Percentiles rank a stretch among this genome's conserved stretches.
Evolutionary conservation across 1,284 basidiomycete genomes (phyloP).

Genomic region (Lignosus rhinocerotis): DNA sequence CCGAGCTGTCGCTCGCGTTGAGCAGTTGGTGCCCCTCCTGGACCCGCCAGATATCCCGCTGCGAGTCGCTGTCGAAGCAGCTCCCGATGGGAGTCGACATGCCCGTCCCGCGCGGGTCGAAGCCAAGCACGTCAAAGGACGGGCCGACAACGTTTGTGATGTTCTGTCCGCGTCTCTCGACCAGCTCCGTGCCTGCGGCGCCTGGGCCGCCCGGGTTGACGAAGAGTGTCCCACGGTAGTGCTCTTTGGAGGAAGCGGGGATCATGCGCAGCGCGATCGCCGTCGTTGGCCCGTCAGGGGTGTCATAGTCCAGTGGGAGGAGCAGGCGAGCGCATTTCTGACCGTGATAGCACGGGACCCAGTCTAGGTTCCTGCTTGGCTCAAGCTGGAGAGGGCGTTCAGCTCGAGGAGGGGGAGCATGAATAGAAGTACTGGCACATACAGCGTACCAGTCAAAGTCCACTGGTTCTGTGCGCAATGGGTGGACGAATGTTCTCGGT

Average conservation of each 20-base stretch:
- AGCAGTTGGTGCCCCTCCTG: conserved; percentile 12
- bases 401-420: too few species aligned
- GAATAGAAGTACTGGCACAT: background rate
- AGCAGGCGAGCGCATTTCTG: conserved; percentile 28
- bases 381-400: conserved; percentile 3
- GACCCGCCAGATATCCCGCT: conserved; percentile 20
- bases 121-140: conserved; percentile 50
- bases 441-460: conserved; percentile 24
- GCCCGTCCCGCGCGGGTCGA: conserved; percentile 42
- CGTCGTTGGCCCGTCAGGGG: conserved; percentile 30
- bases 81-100: conserved; percentile 20
- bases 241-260: conserved; percentile 25
- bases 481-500: too few species aligned
- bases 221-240: conserved; percentile 47
- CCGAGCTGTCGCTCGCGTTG: conserved; percentile 3
- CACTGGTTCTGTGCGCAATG: too few species aligned
- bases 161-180: conserved; percentile 29
- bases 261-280: conserved; percentile 39
- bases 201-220: conserved; percentile 58
- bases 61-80: conserved; percentile 25
- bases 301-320: conserved; percentile 8
- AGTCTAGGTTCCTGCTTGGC: conserved; percentile 17
- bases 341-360: conserved; percentile 25
- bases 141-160: conserved; percentile 41
- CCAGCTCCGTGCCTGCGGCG: conserved; percentile 42